Evolutionary conservation across 352 stramenopile species (phyloP), one percentile per base, ranked within the genome.

Genomic region (Lagenidium giganteum): DNA sequence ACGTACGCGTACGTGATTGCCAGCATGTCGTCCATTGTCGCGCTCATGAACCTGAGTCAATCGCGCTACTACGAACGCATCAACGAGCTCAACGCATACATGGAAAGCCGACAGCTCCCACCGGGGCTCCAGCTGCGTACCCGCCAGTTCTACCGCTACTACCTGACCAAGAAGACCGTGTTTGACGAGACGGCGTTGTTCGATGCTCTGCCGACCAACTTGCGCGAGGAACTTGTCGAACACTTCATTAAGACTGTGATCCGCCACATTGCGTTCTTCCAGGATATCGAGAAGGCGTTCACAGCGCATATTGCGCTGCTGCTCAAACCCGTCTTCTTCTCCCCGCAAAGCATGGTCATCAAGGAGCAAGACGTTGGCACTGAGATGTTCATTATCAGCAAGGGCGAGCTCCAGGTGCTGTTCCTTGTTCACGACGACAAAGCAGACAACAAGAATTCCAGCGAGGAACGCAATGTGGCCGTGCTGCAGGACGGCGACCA

Each of bases 1-100:
- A 73, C 81, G 12, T 87, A 86, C 54, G 74, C 71, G 29, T 87
- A 87, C 54, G 70, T 86, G 27, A 73, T 87, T 21, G 74, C 71
- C 9, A 80, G 47, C 46, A 71, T 87, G 29, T 66, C 65, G n/a
- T 54, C 59, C 0, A 60, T 85, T 18, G 72, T 75, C 12, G 51
- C 60, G 37, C 57, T 71, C 28, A 65, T 73, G 23, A 71, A 84
- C 47, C 50, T 73, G 13, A 56, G 61, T 33, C 45, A 70, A 25
- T 58, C 69, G 13, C 51, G 64, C 11, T 74, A 78, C 40, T 64
- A 81, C 28, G 72, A 67, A 9, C 69, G 68, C 27, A 61, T 87
- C 38, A 62, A 69, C 47, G 71, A 73, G 30, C 54, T 85, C 14
- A 66, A 64, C 29, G 61, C 71, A 23, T 87, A 82, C 52, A 61